Base-by-base conservation (phyloP, 1,139 yeast genomes). In the Zygotorulaspora mrakii region DNA sequence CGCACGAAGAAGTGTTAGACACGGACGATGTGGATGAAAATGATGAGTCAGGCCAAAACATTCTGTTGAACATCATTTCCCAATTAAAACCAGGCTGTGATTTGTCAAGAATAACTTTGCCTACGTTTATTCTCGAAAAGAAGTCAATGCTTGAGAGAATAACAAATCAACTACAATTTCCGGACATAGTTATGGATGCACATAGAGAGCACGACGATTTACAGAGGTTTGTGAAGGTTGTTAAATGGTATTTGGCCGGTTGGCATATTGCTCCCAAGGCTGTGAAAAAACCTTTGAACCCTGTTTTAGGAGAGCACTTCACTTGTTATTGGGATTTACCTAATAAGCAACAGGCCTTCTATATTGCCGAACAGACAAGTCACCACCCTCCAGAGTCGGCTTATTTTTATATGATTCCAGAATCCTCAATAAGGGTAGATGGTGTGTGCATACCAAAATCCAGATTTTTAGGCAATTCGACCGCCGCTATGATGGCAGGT, bases 221-320 rank as follows among this genome's bases (percentile, higher is more conserved):
- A 22, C 68, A 76, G 42, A 72, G 98, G 47, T 89, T 91, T 55
- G 61, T 86, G 6, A 66, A 75, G 33, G 79, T 91, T 7, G 78
- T 84, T 30, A 78, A 80, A 54, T 91, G 96, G 95, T 91, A 89
- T 60, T 70, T 91, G 60, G 78, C 96, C 2, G 88, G 94, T 35
- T 91, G 97, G 97, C 97, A 91, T 59, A 89, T 91, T 59, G 94
- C 96, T 1, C 98, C 98, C 17, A 91, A 89, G 60, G 98, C 97
- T 1, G 98, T 91, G 9, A 91, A 94, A 62, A 91, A 91, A 64
- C 98, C 98, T 0, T 70, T 91, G 54, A 91, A 91, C 56, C 98
- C 98, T 1, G 88, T 94, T 5, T 64, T 91, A 21, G 97, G 97
- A 20, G 98, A 91, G 61, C 74, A 82, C 51, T 91, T 87, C 61